phyloP scores from a whole-genome alignment of 1,284 basidiomycete genomes.

The Phellinidium pouzarii region DNA sequence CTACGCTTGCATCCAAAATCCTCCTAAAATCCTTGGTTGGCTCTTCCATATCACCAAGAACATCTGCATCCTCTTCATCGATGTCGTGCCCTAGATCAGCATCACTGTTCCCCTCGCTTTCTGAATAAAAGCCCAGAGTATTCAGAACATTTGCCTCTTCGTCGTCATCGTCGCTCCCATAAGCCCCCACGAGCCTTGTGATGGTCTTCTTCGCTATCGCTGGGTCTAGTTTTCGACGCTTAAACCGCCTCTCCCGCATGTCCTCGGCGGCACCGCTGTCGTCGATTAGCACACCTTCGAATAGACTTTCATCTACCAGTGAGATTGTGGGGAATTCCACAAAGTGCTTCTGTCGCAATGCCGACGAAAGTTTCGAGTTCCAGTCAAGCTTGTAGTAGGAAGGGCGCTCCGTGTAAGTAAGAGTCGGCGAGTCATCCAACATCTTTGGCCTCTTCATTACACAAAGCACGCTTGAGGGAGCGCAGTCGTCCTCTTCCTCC shows the following conservation, averaged over 20 bases:
- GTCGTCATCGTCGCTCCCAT: slow-evolving; percentile 52
- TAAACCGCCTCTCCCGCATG: slow-evolving; percentile 33
- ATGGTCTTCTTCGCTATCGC: slow-evolving; percentile 50
- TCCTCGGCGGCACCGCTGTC: slow-evolving; percentile 36
- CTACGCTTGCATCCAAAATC: not conserved
- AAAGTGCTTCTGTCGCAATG: slow-evolving; percentile 57
- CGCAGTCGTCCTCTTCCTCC: slow-evolving; percentile 29
- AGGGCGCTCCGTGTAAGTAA: slow-evolving; percentile 20
- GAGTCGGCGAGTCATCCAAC: slow-evolving; percentile 27
- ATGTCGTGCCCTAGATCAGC: slow-evolving; percentile 22
- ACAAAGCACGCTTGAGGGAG: slow-evolving; percentile 46
- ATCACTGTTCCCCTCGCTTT: slow-evolving; percentile 34
- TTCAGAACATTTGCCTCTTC: slow-evolving; percentile 35
- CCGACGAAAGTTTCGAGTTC: slow-evolving; percentile 36
- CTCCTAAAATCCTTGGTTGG: slow-evolving; percentile 32
- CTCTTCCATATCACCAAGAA: slow-evolving; percentile 21
- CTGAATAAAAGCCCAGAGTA: slow-evolving; percentile 49
- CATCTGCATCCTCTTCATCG: slow-evolving; percentile 23
- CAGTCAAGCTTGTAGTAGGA: slow-evolving; percentile 55
- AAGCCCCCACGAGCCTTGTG: slow-evolving; percentile 51
- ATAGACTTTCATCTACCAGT: slow-evolving; percentile 55
- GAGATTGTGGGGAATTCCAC: slow-evolving; percentile 79
- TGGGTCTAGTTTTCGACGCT: slow-evolving; percentile 46
- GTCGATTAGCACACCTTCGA: slow-evolving; percentile 52
- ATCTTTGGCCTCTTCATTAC: slow-evolving; percentile 46